These are phyloP conservation scores for Plasmodium chabaudi DNA, from an alignment of 169 alveolate genomes.

Conservation along the genomic window DNA sequence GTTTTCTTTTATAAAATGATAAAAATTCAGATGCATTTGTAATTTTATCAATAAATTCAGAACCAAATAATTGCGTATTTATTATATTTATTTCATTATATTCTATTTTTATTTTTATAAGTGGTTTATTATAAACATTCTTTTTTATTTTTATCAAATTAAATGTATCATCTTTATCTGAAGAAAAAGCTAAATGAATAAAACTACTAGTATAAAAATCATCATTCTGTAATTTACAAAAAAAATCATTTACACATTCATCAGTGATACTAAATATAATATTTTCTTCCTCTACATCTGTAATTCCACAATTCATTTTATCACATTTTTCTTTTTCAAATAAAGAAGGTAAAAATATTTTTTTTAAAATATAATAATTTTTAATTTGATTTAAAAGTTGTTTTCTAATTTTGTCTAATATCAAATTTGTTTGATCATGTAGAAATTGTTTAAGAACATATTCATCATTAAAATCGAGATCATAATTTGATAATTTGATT, in stretches of 20 bases:
- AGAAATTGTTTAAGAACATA: conserved; percentile 32
- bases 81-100: conserved; percentile 78
- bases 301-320: background rate
- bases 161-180: conserved; percentile 24
- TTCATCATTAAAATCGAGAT: conserved; percentile 45
- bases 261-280: conserved; percentile 5
- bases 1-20: conserved; percentile 77
- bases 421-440: conserved; percentile 26
- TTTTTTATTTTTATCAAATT: conserved; percentile 59
- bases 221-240: conserved; percentile 17
- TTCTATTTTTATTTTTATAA: conserved; percentile 76
- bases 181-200: conserved; percentile 24
- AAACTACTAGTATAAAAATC: conserved; percentile 53
- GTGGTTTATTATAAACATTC: conserved; percentile 55
- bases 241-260: conserved; percentile 23
- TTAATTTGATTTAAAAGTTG: conserved; percentile 18
- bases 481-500: conserved; percentile 22
- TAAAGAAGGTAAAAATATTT: conserved; percentile 6
- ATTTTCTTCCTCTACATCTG: conserved; percentile 11
- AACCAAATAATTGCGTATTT: conserved; percentile 87
- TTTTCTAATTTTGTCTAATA: conserved; percentile 18
- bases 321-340: background rate
- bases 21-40: conserved; percentile 88
- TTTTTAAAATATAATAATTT: conserved; percentile 46
- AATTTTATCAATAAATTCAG: conserved; percentile 75